These are phyloP conservation scores for Suzukiozyma palmioleophila DNA, from an alignment of 1,139 yeast genomes.

Conservation along the genomic window DNA sequence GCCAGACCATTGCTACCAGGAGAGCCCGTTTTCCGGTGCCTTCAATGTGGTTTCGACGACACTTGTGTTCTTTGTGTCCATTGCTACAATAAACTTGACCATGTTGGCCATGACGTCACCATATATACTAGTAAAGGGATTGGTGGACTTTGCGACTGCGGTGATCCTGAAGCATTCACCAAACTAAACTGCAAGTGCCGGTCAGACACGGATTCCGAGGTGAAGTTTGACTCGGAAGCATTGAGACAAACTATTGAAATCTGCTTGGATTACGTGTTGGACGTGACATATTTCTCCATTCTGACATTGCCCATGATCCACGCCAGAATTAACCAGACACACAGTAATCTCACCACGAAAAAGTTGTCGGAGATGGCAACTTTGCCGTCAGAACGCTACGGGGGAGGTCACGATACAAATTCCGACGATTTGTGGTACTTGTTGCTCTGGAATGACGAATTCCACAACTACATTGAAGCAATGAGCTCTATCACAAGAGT, in stretches of 20 bases:
- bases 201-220: slow-evolving; percentile 5
- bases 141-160: slow-evolving; percentile 85
- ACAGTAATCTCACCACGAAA: slow-evolving; percentile 18
- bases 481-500: slow-evolving; percentile 37
- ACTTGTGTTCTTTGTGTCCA: slow-evolving; percentile 70
- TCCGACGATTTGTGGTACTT: slow-evolving; percentile 35
- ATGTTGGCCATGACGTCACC: slow-evolving; percentile 57
- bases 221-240: slow-evolving; percentile 10
- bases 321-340: slow-evolving; percentile 18
- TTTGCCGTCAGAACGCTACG: slow-evolving; percentile 27
- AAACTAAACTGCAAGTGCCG: slow-evolving; percentile 49
- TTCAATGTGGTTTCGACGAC: slow-evolving; percentile 63
- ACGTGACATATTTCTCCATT: slow-evolving; percentile 37
- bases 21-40: slow-evolving; percentile 65
- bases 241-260: slow-evolving; percentile 29
- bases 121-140: slow-evolving; percentile 46
- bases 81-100: slow-evolving; percentile 69
- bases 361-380: slow-evolving; percentile 25
- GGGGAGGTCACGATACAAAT: slow-evolving; percentile 24
- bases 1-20: slow-evolving; percentile 55
- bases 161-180: slow-evolving; percentile 81
- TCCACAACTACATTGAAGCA: slow-evolving; percentile 54
- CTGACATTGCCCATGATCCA: slow-evolving; percentile 34
- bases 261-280: slow-evolving; percentile 46
- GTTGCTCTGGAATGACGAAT: slow-evolving; percentile 71